A percentile compares a stretch with the other conserved stretches of the same genome.
phyloP scores from a whole-genome alignment of 768 basidiomycete genomes.

The Termitomyces sp. region DNA sequence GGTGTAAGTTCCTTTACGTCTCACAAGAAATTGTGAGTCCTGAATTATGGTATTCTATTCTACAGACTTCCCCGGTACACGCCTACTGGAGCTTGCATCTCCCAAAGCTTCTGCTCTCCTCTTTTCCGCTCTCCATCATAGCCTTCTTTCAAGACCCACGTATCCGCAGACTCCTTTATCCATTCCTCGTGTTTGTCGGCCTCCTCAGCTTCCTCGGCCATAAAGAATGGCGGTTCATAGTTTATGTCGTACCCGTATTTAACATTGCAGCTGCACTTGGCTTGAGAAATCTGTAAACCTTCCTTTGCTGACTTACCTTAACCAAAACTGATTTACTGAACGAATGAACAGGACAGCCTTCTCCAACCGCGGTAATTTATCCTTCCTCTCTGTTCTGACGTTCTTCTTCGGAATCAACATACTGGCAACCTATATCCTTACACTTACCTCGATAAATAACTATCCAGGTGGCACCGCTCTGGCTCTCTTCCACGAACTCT shows the following conservation, averaged over 20 bases:
- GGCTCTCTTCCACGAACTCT: conserved; percentile 49
- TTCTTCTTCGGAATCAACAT: conserved; percentile 51
- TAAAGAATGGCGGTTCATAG: conserved; percentile 97
- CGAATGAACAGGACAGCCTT: conserved; percentile 33
- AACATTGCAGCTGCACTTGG: conserved; percentile 77
- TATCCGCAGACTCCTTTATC: conserved; percentile 45
- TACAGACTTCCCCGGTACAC: conserved; percentile 63
- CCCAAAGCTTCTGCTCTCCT: conserved; percentile 71
- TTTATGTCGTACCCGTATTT: conserved; percentile 79
- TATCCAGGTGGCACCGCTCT: conserved; percentile 89
- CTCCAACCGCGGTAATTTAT: conserved; percentile 46
- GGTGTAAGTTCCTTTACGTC: conserved; percentile 55
- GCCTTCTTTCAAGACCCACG: conserved; percentile 44
- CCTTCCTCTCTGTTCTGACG: conserved; percentile 35
- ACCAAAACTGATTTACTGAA: not conserved
- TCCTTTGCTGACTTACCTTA: not conserved
- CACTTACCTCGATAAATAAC: conserved; percentile 61
- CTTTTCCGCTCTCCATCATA: conserved; percentile 56
- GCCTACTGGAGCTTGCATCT: conserved; percentile 64
- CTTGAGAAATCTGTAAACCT: conserved; percentile 55
- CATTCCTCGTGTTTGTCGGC: conserved; percentile 48
- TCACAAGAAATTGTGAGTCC: not conserved
- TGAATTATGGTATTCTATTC: not conserved
- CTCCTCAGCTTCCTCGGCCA: conserved; percentile 78
- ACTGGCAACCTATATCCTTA: conserved; percentile 42